Base-by-base conservation (phyloP, 2,329 filamentous ascomycete species). In the Pleoardoris graminearum region DNA sequence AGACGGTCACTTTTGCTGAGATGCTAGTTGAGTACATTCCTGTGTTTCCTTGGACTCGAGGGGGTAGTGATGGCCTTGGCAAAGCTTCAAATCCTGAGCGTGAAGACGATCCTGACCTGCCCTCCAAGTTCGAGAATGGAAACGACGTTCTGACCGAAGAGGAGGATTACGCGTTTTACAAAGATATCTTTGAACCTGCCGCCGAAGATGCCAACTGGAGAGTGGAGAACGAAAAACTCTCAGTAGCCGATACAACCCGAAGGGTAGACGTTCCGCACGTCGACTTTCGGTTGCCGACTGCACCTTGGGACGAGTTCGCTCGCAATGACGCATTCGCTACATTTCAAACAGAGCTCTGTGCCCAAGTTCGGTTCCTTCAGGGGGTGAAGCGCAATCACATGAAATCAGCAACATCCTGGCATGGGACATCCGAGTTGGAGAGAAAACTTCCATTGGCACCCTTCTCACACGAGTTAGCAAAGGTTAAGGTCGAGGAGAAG, bases 191-290 rank as follows among this genome's bases (percentile, higher is more conserved):
- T 3, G 63, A 64, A 27, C 68, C 74, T 14, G 51, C 74, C 12
- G 77, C 72, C 3, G 61, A 70, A 27, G 61, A 75, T 27, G 73
- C 68, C 3, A 65, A 73, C 3, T 52, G 61, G 12, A 65, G 59
- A 16, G 38, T 77, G 2, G 69, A 75, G n/a, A 71, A 76, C 29
- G 80, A 82, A 54, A 70, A 75, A 47, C 66, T 82, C 2, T 70
- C 71, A 7, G 76, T 77, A 53, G 68, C 75, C 10, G 79, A 81
- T 54, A 78, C 79, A 0, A 79, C 73, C 3, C 70, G 73, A 44
- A 75, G 81, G 33, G 74, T 82, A 1, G 60, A 75, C n/a, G 74
- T 83, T 4, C 81, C 81, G 0, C 23, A 67, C 0, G 64, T 85
- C 54, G 77, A 79, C 23, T 75, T 78, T 30, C 66, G 72, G 0